phyloP scores from a whole-genome alignment of 1,139 yeast genomes.

The Sugiyamaella neomexicana region DNA sequence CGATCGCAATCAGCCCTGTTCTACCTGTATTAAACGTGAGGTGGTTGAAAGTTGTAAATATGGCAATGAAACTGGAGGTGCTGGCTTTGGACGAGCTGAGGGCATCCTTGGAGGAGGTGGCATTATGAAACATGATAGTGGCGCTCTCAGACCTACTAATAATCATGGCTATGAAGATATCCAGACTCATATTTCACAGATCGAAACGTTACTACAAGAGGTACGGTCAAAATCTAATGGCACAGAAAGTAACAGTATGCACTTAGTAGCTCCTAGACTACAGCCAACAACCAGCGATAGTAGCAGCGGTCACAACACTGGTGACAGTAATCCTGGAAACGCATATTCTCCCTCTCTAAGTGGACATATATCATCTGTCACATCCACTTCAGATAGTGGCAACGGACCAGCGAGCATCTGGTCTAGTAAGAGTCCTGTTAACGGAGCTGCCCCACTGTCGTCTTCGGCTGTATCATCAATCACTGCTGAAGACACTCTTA shows the following conservation, averaged over 20 bases:
- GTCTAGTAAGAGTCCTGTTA: neutral
- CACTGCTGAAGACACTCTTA: constrained; percentile 8
- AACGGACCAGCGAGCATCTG: neutral
- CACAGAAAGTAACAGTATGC: neutral
- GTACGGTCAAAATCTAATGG: constrained; percentile 9
- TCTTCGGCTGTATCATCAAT: constrained; percentile 9
- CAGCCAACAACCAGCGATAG: neutral
- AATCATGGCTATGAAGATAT: constrained; percentile 14
- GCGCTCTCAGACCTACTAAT: neutral
- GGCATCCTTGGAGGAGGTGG: neutral
- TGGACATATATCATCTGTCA: constrained; percentile 3
- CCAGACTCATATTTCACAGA: constrained; percentile 16
- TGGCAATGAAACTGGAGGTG: neutral
- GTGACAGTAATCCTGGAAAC: constrained; percentile 2
- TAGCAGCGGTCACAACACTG: neutral
- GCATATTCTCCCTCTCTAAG: constrained; percentile 4
- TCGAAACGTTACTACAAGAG: constrained; percentile 14
- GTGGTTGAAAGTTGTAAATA: constrained; percentile 21
- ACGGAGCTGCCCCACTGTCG: neutral
- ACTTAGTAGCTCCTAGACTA: neutral
- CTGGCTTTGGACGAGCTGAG: neutral
- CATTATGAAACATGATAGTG: neutral
- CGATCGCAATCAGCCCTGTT: constrained; percentile 27
- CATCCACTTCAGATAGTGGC: neutral
- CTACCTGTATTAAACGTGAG: constrained; percentile 23